Evolutionary conservation across 164 flowering plant species (phyloP), one percentile per base, ranked within the genome.

Genomic region (Saururus chinensis): DNA sequence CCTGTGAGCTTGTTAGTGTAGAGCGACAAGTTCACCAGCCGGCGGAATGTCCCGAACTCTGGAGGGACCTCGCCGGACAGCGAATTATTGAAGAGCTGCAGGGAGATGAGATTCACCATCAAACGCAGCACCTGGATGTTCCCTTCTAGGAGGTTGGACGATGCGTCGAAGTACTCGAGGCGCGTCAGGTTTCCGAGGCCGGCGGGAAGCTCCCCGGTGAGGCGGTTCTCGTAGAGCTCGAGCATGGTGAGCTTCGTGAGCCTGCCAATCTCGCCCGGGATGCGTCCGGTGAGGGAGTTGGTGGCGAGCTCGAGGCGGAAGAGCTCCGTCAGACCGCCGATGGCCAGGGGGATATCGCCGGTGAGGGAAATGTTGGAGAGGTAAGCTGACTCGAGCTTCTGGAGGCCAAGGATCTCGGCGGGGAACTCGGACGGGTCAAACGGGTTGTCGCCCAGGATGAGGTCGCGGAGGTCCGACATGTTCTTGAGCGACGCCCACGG

Each of bases 181-280:
- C 63, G 77, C 1, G 78, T 67, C 1, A 95, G 77, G 45, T 88
- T 88, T 49, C 91, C 52, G 0, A 95, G 66, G 14, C 93, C 86
- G 0, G 40, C 41, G 0, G 96, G 99, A 8, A 95, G 22, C 17
- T 65, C 78, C 26, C 97, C 97, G 0, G 78, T 74, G 19, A 95
- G 60, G 0, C 49, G 0, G 57, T 95, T 95, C 22, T 35, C 20
- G 68, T 79, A 88, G 0, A 95, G 74, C 71, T 85, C 92, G 4
- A 95, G 83, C 80, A 82, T 92, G 86, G 84, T 77, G 10, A 95
- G 80, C 0, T 85, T 88, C 23, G 0, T 41, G 9, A 93, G 82
- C 26, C 71, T 88, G 19, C 67, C 71, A 11, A 90, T 83, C 58
- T 71, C 83, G 0, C 57, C 42, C 0, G 97, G 98, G 59, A 93